Conservation (phyloP, 2,329 filamentous ascomycete species). For the Diaporthe capsici region DNA sequence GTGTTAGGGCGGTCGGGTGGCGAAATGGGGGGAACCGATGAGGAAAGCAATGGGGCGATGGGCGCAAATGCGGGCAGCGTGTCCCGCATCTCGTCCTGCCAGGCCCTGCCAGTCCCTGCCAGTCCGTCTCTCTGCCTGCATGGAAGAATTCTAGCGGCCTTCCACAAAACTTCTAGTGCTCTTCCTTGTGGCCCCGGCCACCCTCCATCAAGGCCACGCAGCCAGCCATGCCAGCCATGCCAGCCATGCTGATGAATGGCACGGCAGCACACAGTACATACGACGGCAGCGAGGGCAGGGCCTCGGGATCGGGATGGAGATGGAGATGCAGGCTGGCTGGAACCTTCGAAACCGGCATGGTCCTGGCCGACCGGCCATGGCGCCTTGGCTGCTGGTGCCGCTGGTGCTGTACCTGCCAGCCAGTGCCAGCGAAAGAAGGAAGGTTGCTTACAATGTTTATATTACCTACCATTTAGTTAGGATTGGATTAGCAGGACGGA, state of each 20-base stretch:
- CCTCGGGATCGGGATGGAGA: constrained; percentile 11
- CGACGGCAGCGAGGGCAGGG: not conserved
- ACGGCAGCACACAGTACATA: not conserved
- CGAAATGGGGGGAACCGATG: constrained; percentile 17
- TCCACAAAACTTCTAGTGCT: constrained; percentile 38
- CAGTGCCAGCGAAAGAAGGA: not conserved
- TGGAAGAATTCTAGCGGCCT: constrained; percentile 36
- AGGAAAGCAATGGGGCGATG: constrained; percentile 8
- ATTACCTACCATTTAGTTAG: no score
- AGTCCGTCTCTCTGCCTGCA: not conserved
- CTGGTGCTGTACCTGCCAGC: not conserved
- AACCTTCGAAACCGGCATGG: constrained; percentile 29
- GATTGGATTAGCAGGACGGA: not conserved
- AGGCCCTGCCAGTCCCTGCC: not conserved
- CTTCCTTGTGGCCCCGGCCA: constrained; percentile 19
- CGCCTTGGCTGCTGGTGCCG: constrained; percentile 20
- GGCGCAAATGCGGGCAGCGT: not conserved
- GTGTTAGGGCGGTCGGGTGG: constrained; percentile 2
- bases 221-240: not conserved
- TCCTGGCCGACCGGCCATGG: constrained; percentile 18
- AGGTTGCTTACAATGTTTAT: not conserved
- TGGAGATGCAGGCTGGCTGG: constrained; percentile 9
- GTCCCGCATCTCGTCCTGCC: not conserved
- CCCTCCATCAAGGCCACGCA: not conserved
- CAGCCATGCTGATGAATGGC: not conserved